Evolutionary conservation across 352 stramenopile genomes (phyloP).

Genomic region (Pythium folliculosum): DNA sequence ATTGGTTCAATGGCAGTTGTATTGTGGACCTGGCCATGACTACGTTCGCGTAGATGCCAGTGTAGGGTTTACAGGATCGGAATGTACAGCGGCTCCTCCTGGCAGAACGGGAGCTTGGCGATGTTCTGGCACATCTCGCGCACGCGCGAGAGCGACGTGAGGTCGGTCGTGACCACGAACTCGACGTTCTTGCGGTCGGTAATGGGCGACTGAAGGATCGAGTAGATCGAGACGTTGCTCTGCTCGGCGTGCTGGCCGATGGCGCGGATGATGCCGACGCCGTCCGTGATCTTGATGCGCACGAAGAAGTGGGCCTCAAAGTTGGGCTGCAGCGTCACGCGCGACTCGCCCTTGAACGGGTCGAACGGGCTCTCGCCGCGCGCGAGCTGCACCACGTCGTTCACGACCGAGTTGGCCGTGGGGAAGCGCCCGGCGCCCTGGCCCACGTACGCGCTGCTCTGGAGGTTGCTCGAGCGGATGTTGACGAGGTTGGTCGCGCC

Average conservation of each 20-base stretch:
- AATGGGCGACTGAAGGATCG: conserved; percentile 96
- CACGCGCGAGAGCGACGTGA: conserved; percentile 86
- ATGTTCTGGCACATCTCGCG: conserved; percentile 90
- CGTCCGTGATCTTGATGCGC: conserved; percentile 92
- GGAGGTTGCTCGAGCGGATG: conserved; percentile 88
- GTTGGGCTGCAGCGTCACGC: conserved; percentile 85
- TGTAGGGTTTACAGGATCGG: conserved; percentile 68
- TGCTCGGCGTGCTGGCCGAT: conserved; percentile 95
- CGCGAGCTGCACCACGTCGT: conserved; percentile 93
- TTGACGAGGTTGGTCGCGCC: conserved; percentile 93
- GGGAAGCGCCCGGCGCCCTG: conserved; percentile 94
- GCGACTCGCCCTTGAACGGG: conserved; percentile 65
- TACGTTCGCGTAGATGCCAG: not conserved
- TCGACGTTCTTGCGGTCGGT: conserved; percentile 91
- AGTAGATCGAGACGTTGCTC: conserved; percentile 96
- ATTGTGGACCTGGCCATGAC: not conserved
- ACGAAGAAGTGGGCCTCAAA: conserved; percentile 95
- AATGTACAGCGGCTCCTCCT: conserved; percentile 81
- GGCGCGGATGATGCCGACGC: conserved; percentile 93
- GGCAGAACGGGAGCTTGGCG: conserved; percentile 83
- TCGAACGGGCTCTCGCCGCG: conserved; percentile 87
- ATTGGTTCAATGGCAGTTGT: not conserved
- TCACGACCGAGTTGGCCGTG: conserved; percentile 96
- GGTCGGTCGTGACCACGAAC: conserved; percentile 97
- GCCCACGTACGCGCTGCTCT: conserved; percentile 90